Percentiles rank a stretch among this genome's conserved stretches.
Conservation (phyloP, 345 rosid species). For the Camelina sativa region DNA sequence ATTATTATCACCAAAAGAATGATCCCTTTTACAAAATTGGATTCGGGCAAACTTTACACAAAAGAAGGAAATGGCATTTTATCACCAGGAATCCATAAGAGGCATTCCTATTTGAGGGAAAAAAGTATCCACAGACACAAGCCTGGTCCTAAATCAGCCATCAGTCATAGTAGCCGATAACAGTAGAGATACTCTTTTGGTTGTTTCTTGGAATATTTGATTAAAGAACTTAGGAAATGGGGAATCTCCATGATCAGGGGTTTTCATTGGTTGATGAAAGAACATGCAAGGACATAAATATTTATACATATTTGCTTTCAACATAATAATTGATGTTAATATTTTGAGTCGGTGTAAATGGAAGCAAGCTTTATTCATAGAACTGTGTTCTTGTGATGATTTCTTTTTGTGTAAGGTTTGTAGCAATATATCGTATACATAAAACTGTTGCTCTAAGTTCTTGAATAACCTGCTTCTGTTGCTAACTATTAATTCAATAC, state of each 20-base stretch:
- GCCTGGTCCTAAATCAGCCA: conserved; percentile 30
- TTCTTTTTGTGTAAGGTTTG: neutral
- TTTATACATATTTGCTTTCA: conserved; percentile 11
- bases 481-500: neutral
- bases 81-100: conserved; percentile 38
- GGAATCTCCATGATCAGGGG: no score
- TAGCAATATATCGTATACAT: conserved; percentile 1
- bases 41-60: conserved; percentile 40
- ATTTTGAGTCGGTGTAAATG: conserved; percentile 10
- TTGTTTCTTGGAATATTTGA: conserved; percentile 37
- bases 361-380: neutral
- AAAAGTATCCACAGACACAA: conserved; percentile 28
- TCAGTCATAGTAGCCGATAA: conserved; percentile 24
- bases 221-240: conserved; percentile 16
- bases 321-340: conserved; percentile 3
- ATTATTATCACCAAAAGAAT: conserved; percentile 36
- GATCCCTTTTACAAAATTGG: conserved; percentile 28
- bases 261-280: conserved; percentile 32
- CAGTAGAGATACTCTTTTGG: conserved; percentile 13
- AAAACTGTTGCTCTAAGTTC: conserved; percentile 11
- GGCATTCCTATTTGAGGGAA: conserved; percentile 31
- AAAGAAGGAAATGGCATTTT: conserved; percentile 38
- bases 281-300: conserved; percentile 28
- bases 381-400: neutral
- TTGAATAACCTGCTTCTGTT: neutral